Conservation (phyloP, 1,284 basidiomycete species). For the Leccinum solheimii region DNA sequence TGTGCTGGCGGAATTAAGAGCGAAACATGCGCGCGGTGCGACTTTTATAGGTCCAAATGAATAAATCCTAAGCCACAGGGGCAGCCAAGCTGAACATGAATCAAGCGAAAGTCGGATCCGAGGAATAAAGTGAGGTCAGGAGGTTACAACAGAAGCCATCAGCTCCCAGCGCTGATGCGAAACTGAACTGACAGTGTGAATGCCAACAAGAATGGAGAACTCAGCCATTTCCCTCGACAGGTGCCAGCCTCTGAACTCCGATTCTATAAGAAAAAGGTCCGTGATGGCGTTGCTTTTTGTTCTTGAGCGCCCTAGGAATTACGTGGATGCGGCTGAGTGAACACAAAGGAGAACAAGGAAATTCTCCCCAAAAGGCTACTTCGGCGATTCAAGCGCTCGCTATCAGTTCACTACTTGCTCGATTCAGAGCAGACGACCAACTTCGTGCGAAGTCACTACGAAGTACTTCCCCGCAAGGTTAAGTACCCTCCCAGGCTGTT, state of each 20-base stretch:
- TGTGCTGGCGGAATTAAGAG: slow-evolving; percentile 12
- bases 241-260: slow-evolving; percentile 10
- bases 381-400: neutral
- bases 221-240: slow-evolving; percentile 21
- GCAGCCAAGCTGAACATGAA: slow-evolving; percentile 10
- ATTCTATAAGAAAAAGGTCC: neutral
- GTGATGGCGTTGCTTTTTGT: neutral
- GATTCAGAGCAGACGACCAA: neutral
- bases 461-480: neutral
- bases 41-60: slow-evolving; percentile 34
- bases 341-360: neutral
- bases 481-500: neutral
- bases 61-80: slow-evolving; percentile 34
- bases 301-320: neutral
- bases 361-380: neutral
- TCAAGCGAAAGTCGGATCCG: slow-evolving; percentile 12
- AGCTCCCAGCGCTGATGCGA: slow-evolving; percentile 3
- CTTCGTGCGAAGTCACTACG: neutral
- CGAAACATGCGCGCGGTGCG: slow-evolving; percentile 11
- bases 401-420: neutral
- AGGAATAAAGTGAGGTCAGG: slow-evolving; percentile 11
- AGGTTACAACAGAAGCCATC: slow-evolving; percentile 13
- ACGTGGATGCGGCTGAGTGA: neutral
- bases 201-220: slow-evolving; percentile 25
- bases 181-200: slow-evolving; percentile 14